Base-by-base conservation (phyloP, 805 yeast genomes). In the Metschnikowia similis region DNA sequence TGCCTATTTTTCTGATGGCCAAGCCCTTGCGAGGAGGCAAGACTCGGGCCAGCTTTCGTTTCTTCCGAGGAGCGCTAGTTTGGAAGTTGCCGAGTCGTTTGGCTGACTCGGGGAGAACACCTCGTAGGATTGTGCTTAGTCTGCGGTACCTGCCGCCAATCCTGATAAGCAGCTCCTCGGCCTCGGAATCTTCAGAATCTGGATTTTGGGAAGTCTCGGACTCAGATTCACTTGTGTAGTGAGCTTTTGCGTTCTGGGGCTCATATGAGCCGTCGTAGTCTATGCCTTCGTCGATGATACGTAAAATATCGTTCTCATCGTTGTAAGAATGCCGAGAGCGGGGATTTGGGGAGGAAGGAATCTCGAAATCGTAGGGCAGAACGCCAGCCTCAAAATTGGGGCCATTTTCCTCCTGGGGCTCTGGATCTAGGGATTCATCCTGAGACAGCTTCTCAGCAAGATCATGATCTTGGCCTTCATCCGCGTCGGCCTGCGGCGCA, bases 61-160 rank as follows among this genome's bases (percentile, higher is more conserved):
- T 49, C 16, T 34, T 38, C 14, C 50, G 53, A 27, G 53, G 50
- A 42, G 60, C 21, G 6, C 30, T 38, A 6, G 29, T 44, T 14
- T 45, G 35, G 31, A 57, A 69, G 11, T 64, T 53, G 6, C 56
- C 59, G 8, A 70, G 55, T 21, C 73, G 50, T 49, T 66, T 71
- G 4, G 74, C 70, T 3, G 75, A 71, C 47, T 71, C 76, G 0
- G 77, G 77, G 11, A 71, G 56, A 1, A 66, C 69, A 0, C 77
- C 77, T 30, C 62, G 51, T 6, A 72, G 55, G 9, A 70, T 63
- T 36, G 60, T 63, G 41, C 61, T 67, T 40, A 67, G 67, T 48
- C 61, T 69, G 29, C 54, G 35, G 41, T 53, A 51, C 34, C 53
- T 48, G 27, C 63, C 63, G 14, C 63, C 63, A 5, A 60, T 47